phyloP scores from a whole-genome alignment of 163 green algal species.

The Chlamydomonas reinhardtii region DNA sequence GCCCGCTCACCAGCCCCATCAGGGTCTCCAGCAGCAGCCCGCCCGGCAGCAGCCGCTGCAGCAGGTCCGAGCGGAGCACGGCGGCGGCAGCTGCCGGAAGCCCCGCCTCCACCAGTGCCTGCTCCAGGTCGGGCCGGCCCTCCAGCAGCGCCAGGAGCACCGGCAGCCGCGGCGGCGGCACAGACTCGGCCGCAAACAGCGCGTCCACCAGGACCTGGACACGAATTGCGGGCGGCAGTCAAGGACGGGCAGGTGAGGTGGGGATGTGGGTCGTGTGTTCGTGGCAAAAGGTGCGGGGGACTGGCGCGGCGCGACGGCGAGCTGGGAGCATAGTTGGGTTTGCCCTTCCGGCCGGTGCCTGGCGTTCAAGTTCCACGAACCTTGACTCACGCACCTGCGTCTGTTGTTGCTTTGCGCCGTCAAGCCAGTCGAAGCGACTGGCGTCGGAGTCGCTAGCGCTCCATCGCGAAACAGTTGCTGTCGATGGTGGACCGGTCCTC shows the following conservation, averaged over 20 bases:
- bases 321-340: too few relatives aligned
- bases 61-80: background rate
- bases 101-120: background rate
- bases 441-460: background rate
- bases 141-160: conserved; percentile 35
- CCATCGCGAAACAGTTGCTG: background rate
- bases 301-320: too few relatives aligned
- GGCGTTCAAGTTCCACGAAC: too few relatives aligned
- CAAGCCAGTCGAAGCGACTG: conserved; percentile 25
- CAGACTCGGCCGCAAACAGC: background rate
- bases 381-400: background rate
- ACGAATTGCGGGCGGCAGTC: background rate
- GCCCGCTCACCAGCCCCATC: background rate
- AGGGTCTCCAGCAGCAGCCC: background rate
- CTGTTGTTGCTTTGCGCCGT: conserved; percentile 3
- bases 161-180: background rate
- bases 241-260: too few relatives aligned
- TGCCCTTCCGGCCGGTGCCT: too few relatives aligned
- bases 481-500: background rate
- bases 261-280: too few relatives aligned
- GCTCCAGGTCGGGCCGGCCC: conserved; percentile 12
- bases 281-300: too few relatives aligned
- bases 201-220: conserved; percentile 3
- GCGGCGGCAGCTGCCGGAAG: background rate
- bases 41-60: conserved; percentile 24